Conservation (phyloP, 805 yeast species). For the Candida maesae region DNA sequence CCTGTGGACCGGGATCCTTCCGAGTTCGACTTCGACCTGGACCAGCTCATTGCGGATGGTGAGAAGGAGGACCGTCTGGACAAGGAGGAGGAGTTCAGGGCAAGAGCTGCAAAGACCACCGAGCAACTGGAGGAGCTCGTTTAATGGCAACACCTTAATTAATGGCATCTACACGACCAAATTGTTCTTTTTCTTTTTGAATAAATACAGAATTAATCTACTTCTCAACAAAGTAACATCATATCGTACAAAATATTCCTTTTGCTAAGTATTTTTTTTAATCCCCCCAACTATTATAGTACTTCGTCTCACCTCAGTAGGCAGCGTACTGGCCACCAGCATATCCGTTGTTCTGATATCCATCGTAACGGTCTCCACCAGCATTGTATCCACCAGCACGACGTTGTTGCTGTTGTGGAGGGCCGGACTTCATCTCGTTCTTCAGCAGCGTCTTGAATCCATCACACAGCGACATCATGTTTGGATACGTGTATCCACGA, state of each 20-base stretch:
- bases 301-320: too few species aligned
- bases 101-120: conserved; percentile 15
- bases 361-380: too few species aligned
- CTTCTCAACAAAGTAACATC: too few species aligned
- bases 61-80: conserved; percentile 17
- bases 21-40: conserved; percentile 26
- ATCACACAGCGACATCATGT: conserved; percentile 81
- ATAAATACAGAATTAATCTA: too few species aligned
- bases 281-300: too few species aligned
- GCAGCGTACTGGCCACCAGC: too few species aligned
- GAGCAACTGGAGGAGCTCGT: conserved; percentile 23
- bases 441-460: conserved; percentile 78
- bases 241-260: not conserved
- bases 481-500: conserved; percentile 81
- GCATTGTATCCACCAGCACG: too few species aligned
- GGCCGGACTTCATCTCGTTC: conserved; percentile 3
- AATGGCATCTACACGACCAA: too few species aligned
- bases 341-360: not conserved
- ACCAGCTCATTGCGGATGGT: conserved; percentile 24
- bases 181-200: not conserved
- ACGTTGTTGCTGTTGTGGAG: not conserved
- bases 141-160: too few species aligned
- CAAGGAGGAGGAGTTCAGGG: conserved; percentile 10
- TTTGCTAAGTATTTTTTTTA: too few species aligned
- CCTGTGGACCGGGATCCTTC: conserved; percentile 19